phyloP scores from a whole-genome alignment of 2,329 filamentous ascomycete genomes.

The Talaromyces sp. region DNA sequence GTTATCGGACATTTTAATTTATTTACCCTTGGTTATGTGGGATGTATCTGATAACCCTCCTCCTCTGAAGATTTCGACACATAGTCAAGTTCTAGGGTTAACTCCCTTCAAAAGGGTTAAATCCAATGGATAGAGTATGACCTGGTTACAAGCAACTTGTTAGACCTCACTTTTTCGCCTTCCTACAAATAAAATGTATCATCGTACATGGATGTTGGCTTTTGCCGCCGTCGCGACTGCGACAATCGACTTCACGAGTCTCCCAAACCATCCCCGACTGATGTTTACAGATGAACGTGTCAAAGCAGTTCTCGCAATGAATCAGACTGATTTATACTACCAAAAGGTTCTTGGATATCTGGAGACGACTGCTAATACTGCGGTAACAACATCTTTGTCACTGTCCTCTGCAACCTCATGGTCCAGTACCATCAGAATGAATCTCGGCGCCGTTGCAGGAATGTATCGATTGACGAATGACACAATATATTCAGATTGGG shows the following conservation, averaged over 20 bases:
- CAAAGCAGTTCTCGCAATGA: not conserved
- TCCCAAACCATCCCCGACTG: not conserved
- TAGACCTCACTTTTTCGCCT: not conserved
- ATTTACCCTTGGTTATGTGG: not conserved
- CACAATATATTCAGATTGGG: not conserved
- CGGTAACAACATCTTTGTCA: not conserved
- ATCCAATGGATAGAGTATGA: not conserved
- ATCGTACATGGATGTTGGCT: not conserved
- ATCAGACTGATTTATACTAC: not conserved
- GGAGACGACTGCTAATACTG: not conserved
- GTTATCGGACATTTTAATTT: not conserved
- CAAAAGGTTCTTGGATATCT: not conserved
- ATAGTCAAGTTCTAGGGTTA: not conserved
- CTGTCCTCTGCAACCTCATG: not conserved
- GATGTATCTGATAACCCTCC: not conserved
- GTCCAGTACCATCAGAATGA: not conserved
- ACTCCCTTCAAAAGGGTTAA: not conserved
- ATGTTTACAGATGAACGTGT: not conserved
- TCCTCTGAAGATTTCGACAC: not conserved
- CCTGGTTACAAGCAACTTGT: not conserved
- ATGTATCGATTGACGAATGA: not conserved
- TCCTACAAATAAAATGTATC: not conserved
- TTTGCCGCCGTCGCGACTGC: not conserved
- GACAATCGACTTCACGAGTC: not conserved
- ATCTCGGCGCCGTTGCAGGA: not conserved